These are phyloP conservation scores for Bimuria novae-zelandiae DNA, from an alignment of 2,329 filamentous ascomycete genomes.

Conservation along the genomic window DNA sequence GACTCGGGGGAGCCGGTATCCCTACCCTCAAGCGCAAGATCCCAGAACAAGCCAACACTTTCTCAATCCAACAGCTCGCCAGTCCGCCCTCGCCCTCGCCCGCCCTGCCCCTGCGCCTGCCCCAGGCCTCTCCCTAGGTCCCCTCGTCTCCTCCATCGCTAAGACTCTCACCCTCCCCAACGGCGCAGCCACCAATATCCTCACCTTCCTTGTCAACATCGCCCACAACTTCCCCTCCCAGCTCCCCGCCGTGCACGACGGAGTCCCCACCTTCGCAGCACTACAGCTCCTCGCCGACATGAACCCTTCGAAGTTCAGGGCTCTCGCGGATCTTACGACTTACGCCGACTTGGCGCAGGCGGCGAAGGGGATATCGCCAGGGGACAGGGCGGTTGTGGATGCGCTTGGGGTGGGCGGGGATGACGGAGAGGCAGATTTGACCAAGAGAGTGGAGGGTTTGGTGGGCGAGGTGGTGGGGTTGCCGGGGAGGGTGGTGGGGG, in stretches of 20 bases:
- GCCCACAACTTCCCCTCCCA: conserved; percentile 26
- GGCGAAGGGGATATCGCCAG: conserved; percentile 11
- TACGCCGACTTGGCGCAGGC: conserved; percentile 13
- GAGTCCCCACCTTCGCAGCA: conserved; percentile 20
- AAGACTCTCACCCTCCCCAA: conserved; percentile 23
- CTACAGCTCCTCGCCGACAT: conserved; percentile 22
- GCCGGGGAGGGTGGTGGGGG: conserved; percentile 17
- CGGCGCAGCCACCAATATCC: conserved; percentile 17
- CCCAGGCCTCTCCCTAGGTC: conserved; percentile 18
- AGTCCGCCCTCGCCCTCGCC: conserved; percentile 13
- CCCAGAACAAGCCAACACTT: conserved; percentile 11
- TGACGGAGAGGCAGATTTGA: conserved; percentile 16
- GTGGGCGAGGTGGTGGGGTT: conserved; percentile 17
- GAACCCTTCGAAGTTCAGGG: conserved; percentile 21
- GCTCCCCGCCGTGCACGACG: conserved; percentile 23
- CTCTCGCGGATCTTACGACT: conserved; percentile 15
- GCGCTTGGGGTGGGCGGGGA: conserved; percentile 14
- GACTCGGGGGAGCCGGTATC: conserved; percentile 6
- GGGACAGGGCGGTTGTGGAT: conserved; percentile 20
- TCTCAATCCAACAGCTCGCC: conserved; percentile 11
- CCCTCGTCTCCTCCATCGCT: conserved; percentile 20
- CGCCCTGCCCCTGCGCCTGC: conserved; percentile 9
- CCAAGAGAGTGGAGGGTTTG: conserved; percentile 16
- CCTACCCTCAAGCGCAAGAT: conserved; percentile 19
- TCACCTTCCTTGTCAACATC: conserved; percentile 16